phyloP scores from a whole-genome alignment of 2,329 filamentous ascomycete genomes.

The Penicillium sp. region DNA sequence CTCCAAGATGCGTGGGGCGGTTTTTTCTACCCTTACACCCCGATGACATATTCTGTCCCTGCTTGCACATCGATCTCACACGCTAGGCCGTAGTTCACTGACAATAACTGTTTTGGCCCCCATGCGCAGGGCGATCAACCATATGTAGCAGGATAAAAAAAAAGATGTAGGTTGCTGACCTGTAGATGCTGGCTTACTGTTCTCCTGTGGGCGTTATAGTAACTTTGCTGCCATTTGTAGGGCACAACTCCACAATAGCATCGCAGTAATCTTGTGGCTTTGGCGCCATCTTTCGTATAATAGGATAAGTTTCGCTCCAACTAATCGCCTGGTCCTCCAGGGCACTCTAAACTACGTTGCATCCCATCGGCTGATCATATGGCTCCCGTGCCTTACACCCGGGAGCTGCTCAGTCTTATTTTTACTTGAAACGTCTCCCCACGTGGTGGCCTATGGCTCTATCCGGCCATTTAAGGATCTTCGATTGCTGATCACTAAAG shows the following conservation, averaged over 20 bases:
- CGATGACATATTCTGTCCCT: neutral
- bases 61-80: neutral
- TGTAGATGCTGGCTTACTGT: neutral
- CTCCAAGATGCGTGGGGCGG: neutral
- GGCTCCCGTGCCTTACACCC: neutral
- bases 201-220: neutral
- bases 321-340: neutral
- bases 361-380: neutral
- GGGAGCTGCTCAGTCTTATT: neutral
- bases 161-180: neutral
- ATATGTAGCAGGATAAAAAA: neutral
- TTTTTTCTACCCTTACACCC: neutral
- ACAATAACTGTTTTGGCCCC: neutral
- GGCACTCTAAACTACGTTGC: neutral
- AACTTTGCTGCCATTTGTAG: neutral
- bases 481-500: neutral
- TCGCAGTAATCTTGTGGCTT: neutral
- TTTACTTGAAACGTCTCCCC: neutral
- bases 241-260: neutral
- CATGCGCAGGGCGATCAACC: neutral
- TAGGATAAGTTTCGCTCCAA: neutral
- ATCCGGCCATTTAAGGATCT: neutral
- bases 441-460: neutral
- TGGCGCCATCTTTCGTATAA: neutral
- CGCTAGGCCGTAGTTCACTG: neutral